phyloP scores from a whole-genome alignment of 2,329 filamentous ascomycete genomes.

The Corynespora cassiicola region DNA sequence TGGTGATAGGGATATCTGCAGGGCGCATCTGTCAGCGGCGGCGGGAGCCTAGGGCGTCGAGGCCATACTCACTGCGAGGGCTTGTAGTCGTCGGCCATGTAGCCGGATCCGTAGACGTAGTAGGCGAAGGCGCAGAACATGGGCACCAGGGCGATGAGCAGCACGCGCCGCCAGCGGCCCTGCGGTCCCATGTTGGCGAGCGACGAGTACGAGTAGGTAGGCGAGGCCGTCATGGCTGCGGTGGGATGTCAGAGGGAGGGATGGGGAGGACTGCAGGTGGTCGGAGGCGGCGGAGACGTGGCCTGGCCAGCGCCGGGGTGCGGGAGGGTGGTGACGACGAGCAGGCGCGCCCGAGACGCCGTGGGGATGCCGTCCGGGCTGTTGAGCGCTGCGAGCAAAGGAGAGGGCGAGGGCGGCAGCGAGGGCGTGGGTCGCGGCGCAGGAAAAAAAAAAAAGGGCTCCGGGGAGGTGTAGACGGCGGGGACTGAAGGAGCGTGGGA shows the following conservation, averaged over 20 bases:
- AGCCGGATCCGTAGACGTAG: constrained; percentile 33
- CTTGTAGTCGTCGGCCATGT: constrained; percentile 24
- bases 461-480: too few species aligned
- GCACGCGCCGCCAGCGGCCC: constrained; percentile 40
- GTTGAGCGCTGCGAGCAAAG: too few species aligned
- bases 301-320: constrained; percentile 5
- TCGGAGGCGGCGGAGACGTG: constrained; percentile 4
- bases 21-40: constrained; percentile 1
- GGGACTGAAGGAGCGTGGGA: background rate
- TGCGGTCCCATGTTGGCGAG: constrained; percentile 41
- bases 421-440: too few species aligned
- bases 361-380: too few species aligned
- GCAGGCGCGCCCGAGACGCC: too few species aligned
- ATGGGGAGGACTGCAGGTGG: constrained; percentile 1
- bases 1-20: constrained; percentile 30
- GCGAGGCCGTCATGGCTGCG: constrained; percentile 6
- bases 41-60: background rate
- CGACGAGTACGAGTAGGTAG: constrained; percentile 36
- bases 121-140: constrained; percentile 37
- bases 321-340: constrained; percentile 1
- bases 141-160: constrained; percentile 38
- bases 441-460: too few species aligned
- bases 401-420: constrained; percentile 2
- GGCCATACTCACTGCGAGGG: constrained; percentile 28
- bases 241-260: constrained; percentile 3